These are phyloP conservation scores for Teunomyces lycoperdinae DNA, from an alignment of 805 yeast genomes.

Conservation along the genomic window DNA sequence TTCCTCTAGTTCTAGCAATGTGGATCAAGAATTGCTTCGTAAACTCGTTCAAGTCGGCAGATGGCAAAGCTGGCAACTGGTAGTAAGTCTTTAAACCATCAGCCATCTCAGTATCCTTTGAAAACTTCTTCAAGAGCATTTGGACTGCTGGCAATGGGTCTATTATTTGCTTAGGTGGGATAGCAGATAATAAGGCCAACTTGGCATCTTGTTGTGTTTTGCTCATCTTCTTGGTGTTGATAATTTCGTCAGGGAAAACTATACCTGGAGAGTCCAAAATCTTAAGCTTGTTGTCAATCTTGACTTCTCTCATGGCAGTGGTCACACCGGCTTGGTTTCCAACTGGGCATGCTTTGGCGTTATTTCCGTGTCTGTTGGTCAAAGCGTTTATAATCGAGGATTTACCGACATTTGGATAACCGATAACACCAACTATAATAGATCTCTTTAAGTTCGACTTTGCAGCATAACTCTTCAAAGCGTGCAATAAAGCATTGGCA, in stretches of 20 bases:
- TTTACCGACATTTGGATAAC: conserved; percentile 97
- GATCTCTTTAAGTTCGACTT: conserved; percentile 85
- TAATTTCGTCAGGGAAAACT: conserved; percentile 75
- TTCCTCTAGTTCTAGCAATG: conserved; percentile 88
- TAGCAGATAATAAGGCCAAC: conserved; percentile 79
- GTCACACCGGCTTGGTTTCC: conserved; percentile 99
- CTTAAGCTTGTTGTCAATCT: conserved; percentile 84
- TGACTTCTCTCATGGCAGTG: conserved; percentile 85
- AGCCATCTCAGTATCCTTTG: conserved; percentile 74
- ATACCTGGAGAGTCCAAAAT: conserved; percentile 96
- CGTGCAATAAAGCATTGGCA: conserved; percentile 68
- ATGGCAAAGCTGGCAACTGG: conserved; percentile 76
- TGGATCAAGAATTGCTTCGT: conserved; percentile 86
- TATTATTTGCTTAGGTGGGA: conserved; percentile 79
- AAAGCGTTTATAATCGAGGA: conserved; percentile 91
- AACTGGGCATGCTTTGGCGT: conserved; percentile 82
- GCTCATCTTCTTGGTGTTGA: conserved; percentile 39
- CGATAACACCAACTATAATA: conserved; percentile 91
- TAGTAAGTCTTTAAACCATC: conserved; percentile 72
- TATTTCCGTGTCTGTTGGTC: conserved; percentile 73
- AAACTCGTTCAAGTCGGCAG: conserved; percentile 68
- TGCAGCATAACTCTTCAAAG: conserved; percentile 81
- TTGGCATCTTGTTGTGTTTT: conserved; percentile 80
- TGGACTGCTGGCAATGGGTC: conserved; percentile 86
- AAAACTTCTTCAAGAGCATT: conserved; percentile 68